phyloP scores from a whole-genome alignment of 2,329 filamentous ascomycete genomes.

The Pyrenophora graminea region DNA sequence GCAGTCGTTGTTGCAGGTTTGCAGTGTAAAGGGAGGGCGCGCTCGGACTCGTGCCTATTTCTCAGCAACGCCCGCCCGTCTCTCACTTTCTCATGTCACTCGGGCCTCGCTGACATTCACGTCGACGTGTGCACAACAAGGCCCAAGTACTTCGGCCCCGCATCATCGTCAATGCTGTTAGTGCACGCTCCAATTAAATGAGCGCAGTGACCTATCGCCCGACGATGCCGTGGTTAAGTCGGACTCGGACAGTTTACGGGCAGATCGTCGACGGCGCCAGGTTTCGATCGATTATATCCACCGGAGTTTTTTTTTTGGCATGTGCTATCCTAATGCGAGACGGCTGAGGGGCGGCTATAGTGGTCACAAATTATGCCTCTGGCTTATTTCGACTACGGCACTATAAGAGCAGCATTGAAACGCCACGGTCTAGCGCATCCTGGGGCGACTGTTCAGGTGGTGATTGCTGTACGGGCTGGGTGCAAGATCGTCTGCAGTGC shows the following conservation, averaged over 20 bases:
- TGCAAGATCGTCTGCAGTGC: constrained; percentile 27
- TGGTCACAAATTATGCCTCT: constrained; percentile 26
- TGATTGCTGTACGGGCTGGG: constrained; percentile 18
- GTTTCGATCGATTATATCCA: constrained; percentile 36
- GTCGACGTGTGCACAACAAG: constrained; percentile 1
- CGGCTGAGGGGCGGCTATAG: constrained; percentile 28
- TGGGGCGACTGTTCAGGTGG: constrained; percentile 22
- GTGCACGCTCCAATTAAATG: constrained; percentile 15
- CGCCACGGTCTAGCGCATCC: constrained; percentile 31
- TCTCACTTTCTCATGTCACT: too few species aligned
- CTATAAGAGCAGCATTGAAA: constrained; percentile 29
- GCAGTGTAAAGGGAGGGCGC: constrained; percentile 9
- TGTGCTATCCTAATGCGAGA: constrained; percentile 26
- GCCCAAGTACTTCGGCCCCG: constrained; percentile 31
- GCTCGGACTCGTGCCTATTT: constrained; percentile 8
- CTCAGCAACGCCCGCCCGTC: neutral
- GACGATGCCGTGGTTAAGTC: constrained; percentile 16
- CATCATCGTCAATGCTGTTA: constrained; percentile 31
- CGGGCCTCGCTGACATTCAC: neutral
- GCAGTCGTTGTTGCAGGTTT: constrained; percentile 14
- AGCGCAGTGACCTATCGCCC: constrained; percentile 28
- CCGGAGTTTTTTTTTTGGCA: constrained; percentile 44
- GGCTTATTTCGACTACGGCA: constrained; percentile 31
- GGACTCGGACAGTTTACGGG: constrained; percentile 42
- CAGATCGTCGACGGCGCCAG: constrained; percentile 41